These are phyloP conservation scores for Vitis rotundifolia DNA, from an alignment of 164 flowering plant genomes.

Conservation along the genomic window DNA sequence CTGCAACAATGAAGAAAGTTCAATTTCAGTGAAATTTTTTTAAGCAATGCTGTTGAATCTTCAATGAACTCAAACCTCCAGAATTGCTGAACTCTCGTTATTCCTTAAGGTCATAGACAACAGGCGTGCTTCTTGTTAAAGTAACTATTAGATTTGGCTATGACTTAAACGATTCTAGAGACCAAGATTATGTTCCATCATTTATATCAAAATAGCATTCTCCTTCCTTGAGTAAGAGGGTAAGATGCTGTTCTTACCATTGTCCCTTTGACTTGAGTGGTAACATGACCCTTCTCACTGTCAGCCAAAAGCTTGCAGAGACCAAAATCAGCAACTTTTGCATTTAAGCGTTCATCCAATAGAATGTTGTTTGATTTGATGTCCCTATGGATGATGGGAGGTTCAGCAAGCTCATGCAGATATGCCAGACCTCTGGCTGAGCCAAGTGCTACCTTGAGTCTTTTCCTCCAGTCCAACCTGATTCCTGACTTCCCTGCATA, in stretches of 20 bases:
- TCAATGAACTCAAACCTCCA: no score
- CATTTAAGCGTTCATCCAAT: slow-evolving; percentile 21
- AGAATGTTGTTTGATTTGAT: slow-evolving; percentile 22
- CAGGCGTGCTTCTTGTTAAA: no score
- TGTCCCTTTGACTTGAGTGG: slow-evolving; percentile 32
- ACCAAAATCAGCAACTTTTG: slow-evolving; percentile 32
- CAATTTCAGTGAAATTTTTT: no score
- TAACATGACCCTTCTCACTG: slow-evolving; percentile 10
- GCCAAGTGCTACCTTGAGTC: slow-evolving; percentile 18
- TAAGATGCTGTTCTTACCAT: slow-evolving; percentile 12
- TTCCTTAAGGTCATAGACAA: no score
- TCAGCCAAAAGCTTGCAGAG: slow-evolving; percentile 17
- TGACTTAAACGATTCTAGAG: no score
- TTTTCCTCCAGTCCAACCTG: slow-evolving; percentile 17
- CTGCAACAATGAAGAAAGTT: slow-evolving; percentile 16
- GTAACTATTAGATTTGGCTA: no score
- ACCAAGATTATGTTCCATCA: no score
- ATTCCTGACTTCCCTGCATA: slow-evolving; percentile 23
- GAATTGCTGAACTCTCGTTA: no score
- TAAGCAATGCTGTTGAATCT: no score
- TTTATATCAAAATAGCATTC: no score
- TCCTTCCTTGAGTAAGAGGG: no score
- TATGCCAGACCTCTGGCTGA: slow-evolving; percentile 27
- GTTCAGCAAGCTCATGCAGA: slow-evolving; percentile 29
- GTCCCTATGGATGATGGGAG: slow-evolving; percentile 31